A percentile compares a stretch with the other conserved stretches of the same genome.
Conservation (phyloP, 2,329 filamentous ascomycete species). For the Fusarium sp. region DNA sequence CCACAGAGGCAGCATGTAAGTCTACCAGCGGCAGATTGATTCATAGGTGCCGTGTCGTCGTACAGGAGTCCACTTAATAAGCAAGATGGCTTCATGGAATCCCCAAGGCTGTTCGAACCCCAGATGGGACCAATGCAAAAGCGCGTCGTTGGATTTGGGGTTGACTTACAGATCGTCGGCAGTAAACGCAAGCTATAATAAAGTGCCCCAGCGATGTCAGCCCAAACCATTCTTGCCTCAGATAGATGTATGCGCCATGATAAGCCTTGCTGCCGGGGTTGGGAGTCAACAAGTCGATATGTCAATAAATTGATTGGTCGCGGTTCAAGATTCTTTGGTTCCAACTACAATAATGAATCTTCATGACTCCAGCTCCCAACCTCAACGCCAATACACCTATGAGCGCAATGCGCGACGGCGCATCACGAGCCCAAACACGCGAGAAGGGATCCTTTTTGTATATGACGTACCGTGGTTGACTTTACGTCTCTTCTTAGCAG, state of each 20-base stretch:
- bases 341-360: slow-evolving; percentile 29
- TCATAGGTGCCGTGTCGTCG: slow-evolving; percentile 33
- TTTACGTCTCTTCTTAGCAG: slow-evolving; percentile 88
- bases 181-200: slow-evolving; percentile 82
- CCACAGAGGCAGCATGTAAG: slow-evolving; percentile 30
- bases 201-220: slow-evolving; percentile 52
- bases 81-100: slow-evolving; percentile 30
- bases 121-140: slow-evolving; percentile 38
- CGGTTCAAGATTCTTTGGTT: slow-evolving; percentile 20
- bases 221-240: slow-evolving; percentile 45
- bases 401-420: slow-evolving; percentile 16
- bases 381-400: slow-evolving; percentile 2
- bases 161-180: slow-evolving; percentile 86
- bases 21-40: slow-evolving; percentile 17
- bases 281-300: slow-evolving; percentile 23
- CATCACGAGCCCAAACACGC: neutral
- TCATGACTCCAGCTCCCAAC: slow-evolving; percentile 25
- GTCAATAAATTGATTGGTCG: slow-evolving; percentile 31
- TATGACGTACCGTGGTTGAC: slow-evolving; percentile 83
- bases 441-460: neutral
- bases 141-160: slow-evolving; percentile 46
- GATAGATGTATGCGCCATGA: slow-evolving; percentile 26
- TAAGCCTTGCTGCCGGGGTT: slow-evolving; percentile 15
- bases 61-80: slow-evolving; percentile 32
- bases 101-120: slow-evolving; percentile 26